Base-by-base conservation (phyloP, 805 yeast species). In the Starmerella vitae region DNA sequence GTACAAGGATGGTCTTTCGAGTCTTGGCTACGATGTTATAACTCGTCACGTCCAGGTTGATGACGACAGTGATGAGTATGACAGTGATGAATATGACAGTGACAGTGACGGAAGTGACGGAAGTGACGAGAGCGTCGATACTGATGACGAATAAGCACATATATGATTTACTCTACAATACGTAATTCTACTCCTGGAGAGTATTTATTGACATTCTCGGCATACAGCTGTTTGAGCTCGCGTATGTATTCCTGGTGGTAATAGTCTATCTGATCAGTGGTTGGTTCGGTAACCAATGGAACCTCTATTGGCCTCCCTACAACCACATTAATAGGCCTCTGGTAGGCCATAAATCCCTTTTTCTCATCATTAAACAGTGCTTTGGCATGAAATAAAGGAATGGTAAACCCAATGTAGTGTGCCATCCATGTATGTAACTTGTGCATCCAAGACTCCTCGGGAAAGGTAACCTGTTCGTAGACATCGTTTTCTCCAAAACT, bases 321-420 rank as follows among this genome's bases (percentile, higher is more conserved):
- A 8, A 42, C 93, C 12, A 91, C 67, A 45, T 81, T 68, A 39
- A 91, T 76, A 2, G 82, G 82, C 38, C 77, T 71, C 48, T 96
- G 67, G 56, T 73, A 86, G 1, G 98, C 97, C 41, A 91, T 59
- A 22, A 91, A 61, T 0, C 98, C 98, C 61, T 80, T 82, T 55
- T 85, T 94, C 52, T 86, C 82, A 52, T 88, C 83, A 19, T 15
- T 4, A 61, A 88, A 86, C 1, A 91, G 66, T 0, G 97, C 96
- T 33, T 97, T 66, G 1, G 95, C 95, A 55, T 82, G 78, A 61
- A 91, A 80, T 35, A 91, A 71, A 1, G 98, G 98, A 4, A 91
- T 53, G 0, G 98, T 86, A 59, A 88, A 88, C 1, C 88, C 91
- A 38, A 76, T 68, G 27, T 62, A 66, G 21, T 64, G 64, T 52